Conservation (phyloP, 2,329 filamentous ascomycete species). For the Apiospora malaysiana region DNA sequence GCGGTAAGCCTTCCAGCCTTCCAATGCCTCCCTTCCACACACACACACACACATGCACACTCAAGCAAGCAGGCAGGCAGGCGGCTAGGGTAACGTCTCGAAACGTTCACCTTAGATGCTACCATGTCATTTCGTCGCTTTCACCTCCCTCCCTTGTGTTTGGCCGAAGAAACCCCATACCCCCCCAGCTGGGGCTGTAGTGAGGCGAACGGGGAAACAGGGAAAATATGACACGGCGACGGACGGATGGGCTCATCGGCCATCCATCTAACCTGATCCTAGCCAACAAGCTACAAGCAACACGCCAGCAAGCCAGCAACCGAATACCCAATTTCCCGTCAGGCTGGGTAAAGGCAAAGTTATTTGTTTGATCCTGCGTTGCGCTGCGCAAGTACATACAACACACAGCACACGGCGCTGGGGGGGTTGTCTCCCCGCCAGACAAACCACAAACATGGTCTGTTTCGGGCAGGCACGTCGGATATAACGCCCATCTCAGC, state of each 20-base stretch:
- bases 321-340: neutral
- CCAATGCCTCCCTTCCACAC: too few relatives aligned
- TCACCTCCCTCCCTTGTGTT: neutral
- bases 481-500: neutral
- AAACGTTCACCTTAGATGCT: constrained; percentile 15
- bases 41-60: neutral
- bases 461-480: constrained; percentile 11
- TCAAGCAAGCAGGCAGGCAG: neutral
- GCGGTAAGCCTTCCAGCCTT: too few relatives aligned
- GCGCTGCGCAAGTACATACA: neutral
- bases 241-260: neutral
- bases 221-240: constrained; percentile 9
- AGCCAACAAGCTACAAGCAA: neutral
- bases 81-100: neutral
- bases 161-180: neutral
- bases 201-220: constrained; percentile 7
- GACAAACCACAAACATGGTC: neutral
- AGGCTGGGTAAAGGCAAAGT: constrained; percentile 5
- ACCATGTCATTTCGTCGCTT: neutral
- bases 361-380: neutral
- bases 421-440: neutral
- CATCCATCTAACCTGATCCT: neutral
- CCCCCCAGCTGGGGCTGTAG: constrained; percentile 14
- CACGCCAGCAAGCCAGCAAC: neutral
- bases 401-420: too few relatives aligned